Conservation (phyloP, 2,329 filamentous ascomycete species). For the Epichloe coenophiala region DNA sequence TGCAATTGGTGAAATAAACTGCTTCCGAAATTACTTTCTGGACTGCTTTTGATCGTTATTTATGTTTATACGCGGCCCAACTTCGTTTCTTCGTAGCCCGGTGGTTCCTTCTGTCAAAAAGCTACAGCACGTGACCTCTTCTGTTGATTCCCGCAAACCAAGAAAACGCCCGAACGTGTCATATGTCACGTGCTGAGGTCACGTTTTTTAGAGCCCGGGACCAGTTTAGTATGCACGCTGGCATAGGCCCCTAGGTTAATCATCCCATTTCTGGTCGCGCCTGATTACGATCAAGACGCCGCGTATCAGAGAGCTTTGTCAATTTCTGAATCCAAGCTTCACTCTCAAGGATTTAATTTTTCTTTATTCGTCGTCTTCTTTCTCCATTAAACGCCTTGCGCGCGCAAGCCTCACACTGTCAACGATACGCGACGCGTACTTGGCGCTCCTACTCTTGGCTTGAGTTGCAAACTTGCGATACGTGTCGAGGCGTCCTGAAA, state of each 20-base stretch:
- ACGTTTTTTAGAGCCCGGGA: neutral
- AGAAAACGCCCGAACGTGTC: too few relatives aligned
- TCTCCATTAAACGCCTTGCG: neutral
- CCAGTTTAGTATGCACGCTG: neutral
- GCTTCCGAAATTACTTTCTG: neutral
- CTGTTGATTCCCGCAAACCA: neutral
- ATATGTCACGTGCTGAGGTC: neutral
- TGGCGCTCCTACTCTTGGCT: neutral
- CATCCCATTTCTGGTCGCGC: constrained; percentile 14
- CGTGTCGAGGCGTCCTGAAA: neutral
- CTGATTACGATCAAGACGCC: constrained; percentile 25
- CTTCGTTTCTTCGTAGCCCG: neutral
- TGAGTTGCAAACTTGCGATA: constrained; percentile 1
- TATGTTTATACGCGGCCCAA: constrained; percentile 14
- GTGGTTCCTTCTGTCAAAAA: too few relatives aligned
- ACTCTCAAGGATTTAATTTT: too few relatives aligned
- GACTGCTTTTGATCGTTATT: neutral
- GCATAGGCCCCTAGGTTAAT: neutral
- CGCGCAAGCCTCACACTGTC: neutral
- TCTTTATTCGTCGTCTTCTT: neutral
- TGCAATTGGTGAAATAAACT: neutral
- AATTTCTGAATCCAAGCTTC: neutral
- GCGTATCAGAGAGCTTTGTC: constrained; percentile 11
- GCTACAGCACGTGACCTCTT: neutral
- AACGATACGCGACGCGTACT: constrained; percentile 7